A percentile compares a stretch with the other conserved stretches of the same genome.
These are phyloP conservation scores for Lentinula guzmanii DNA, from an alignment of 768 basidiomycete genomes.

Conservation along the genomic window DNA sequence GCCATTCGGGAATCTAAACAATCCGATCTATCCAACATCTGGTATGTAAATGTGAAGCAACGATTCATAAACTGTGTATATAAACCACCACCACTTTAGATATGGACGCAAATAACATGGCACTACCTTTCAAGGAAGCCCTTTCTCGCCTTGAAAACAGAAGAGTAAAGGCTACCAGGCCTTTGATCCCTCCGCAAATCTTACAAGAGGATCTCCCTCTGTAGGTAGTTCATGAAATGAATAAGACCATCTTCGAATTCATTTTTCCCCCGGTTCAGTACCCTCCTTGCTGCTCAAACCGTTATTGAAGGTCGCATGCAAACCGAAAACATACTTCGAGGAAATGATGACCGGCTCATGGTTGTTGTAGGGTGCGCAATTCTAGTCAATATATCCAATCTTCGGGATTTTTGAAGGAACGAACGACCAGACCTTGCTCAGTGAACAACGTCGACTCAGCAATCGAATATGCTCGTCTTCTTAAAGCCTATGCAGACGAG, in stretches of 20 bases:
- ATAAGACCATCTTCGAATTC: not conserved
- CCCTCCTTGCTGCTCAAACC: constrained; percentile 78
- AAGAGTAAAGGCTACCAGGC: constrained; percentile 80
- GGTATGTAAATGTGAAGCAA: not conserved
- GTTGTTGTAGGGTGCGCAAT: constrained; percentile 79
- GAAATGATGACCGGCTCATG: constrained; percentile 87
- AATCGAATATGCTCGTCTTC: constrained; percentile 76
- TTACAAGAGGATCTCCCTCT: constrained; percentile 90
- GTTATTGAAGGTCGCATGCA: constrained; percentile 80
- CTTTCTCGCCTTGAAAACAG: constrained; percentile 79
- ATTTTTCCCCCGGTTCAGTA: constrained; percentile 34
- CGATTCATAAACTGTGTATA: not conserved
- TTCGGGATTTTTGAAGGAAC: not conserved
- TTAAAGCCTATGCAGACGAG: constrained; percentile 73
- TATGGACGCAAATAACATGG: constrained; percentile 44
- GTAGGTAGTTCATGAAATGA: constrained; percentile 33
- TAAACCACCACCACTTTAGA: constrained; percentile 19
- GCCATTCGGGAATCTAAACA: not conserved
- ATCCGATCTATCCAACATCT: not conserved
- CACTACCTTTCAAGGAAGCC: constrained; percentile 75
- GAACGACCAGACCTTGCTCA: constrained; percentile 71
- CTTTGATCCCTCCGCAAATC: constrained; percentile 92
- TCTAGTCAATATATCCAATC: not conserved
- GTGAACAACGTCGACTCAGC: constrained; percentile 88
- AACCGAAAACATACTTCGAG: constrained; percentile 73